Conservation (phyloP, 202 grass and related monocot genomes). For the Brachypodium distachyon region DNA sequence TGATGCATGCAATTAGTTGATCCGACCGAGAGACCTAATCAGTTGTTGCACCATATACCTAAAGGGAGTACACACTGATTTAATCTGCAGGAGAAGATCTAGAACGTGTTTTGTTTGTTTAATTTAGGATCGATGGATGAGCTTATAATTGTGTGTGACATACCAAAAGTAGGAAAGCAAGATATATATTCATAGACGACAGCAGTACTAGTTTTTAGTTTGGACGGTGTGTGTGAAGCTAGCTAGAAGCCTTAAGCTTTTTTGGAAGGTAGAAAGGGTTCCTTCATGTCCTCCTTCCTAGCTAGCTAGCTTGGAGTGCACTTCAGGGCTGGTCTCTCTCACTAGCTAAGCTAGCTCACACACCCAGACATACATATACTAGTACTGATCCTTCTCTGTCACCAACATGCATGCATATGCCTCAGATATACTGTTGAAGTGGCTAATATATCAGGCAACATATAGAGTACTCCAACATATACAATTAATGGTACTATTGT, state of each 20-base stretch:
- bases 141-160: slow-evolving; percentile 20
- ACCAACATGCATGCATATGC: not conserved
- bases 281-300: slow-evolving; percentile 24
- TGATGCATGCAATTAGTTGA: too few relatives aligned
- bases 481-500: too few relatives aligned
- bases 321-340: slow-evolving; percentile 55
- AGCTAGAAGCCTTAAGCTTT: too few relatives aligned
- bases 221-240: slow-evolving; percentile 6
- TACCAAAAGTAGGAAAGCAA: slow-evolving; percentile 17
- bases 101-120: too few relatives aligned
- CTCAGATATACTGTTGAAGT: too few relatives aligned
- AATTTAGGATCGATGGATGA: not conserved
- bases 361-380: slow-evolving; percentile 37
- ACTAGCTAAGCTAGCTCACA: too few relatives aligned
- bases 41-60: slow-evolving; percentile 41
- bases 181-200: not conserved
- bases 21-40: too few relatives aligned
- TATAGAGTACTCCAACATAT: too few relatives aligned
- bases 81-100: not conserved
- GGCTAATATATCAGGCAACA: too few relatives aligned
- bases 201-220: not conserved
- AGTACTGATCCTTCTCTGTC: not conserved
- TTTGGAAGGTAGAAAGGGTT: slow-evolving; percentile 26
- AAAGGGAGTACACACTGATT: not conserved
- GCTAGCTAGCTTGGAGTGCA: slow-evolving; percentile 78